Base-by-base conservation (phyloP, 78 protist genomes). In the Tieghemostelium lacteum region DNA sequence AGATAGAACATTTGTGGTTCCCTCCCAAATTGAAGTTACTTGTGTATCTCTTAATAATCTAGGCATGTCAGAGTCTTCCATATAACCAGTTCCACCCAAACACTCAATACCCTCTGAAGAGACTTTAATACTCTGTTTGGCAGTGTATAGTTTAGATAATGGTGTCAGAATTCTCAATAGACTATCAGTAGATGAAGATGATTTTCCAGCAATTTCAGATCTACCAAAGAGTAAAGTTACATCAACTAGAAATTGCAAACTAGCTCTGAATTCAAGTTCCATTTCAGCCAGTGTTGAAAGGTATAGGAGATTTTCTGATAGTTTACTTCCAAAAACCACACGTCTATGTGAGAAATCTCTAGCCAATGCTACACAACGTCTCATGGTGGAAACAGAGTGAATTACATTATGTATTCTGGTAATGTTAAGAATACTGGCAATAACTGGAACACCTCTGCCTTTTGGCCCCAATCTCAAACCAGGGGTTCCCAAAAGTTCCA, bases 31-130 rank as follows among this genome's bases (percentile, higher is more conserved):
- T 22, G 88, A 40, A 0, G 67, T 57, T 0, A 94, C 96, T 37
- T 85, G 93, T 4, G 94, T 70, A 34, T 94, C 93, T 58, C 94
- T 66, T 17, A 86, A 58, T 1, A 88, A 14, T 45, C 85, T 57
- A 29, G 96, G 94, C 20, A 94, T 33, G 65, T 80, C 88, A 4
- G 91, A 78, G 37, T 80, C 92, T 24, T 94, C 96, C 93, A 94
- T 94, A 77, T 88, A 94, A 17, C 96, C 96, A 22, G 75, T 72
- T 28, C 96, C 96, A 55, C 96, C 96, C 19, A 94, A 39, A 37
- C 76, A 42, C 49, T 94, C 96, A 12, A 94, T 55, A 26, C 33
- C 73, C 31, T 88, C 96, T 19, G 60, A 39, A 20, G 75, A 2
- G 0, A 87, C 86, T 6, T 37, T 4, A 42, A 93, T 60, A 58